These are phyloP conservation scores for Micractinium sp. DNA, from an alignment of 139 green algal species.

Conservation along the genomic window DNA sequence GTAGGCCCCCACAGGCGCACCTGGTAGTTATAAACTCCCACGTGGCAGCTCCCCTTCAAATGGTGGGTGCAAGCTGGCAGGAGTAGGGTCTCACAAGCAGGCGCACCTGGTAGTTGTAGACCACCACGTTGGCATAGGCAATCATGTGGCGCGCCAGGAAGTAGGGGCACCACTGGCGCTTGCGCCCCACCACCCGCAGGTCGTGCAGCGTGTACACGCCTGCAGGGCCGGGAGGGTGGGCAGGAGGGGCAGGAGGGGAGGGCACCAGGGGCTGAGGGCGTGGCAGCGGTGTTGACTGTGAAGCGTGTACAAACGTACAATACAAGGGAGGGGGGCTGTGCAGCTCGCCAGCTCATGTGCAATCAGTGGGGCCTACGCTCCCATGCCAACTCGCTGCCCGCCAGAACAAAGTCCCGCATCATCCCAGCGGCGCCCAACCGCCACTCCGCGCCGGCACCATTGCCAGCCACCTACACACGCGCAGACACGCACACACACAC, in stretches of 20 bases:
- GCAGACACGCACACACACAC: not conserved
- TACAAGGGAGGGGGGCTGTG: not conserved
- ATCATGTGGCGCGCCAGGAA: constrained; percentile 98
- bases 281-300: not conserved
- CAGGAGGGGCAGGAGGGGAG: not conserved
- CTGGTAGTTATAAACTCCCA: no score
- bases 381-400: no score
- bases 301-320: not conserved
- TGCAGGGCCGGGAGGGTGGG: constrained; percentile 6
- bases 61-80: no score
- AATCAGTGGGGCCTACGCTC: no score
- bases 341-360: not conserved
- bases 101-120: constrained; percentile 95
- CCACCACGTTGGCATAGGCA: constrained; percentile 94
- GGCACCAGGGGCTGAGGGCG: not conserved
- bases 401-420: no score
- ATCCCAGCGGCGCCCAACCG: no score
- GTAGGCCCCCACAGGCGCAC: no score
- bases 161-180: constrained; percentile 97
- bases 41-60: no score
- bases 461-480: not conserved
- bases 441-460: no score
- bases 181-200: constrained; percentile 85
- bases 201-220: constrained; percentile 91
- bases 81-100: no score